phyloP scores from a whole-genome alignment of 768 basidiomycete genomes.

The Russula compacta region DNA sequence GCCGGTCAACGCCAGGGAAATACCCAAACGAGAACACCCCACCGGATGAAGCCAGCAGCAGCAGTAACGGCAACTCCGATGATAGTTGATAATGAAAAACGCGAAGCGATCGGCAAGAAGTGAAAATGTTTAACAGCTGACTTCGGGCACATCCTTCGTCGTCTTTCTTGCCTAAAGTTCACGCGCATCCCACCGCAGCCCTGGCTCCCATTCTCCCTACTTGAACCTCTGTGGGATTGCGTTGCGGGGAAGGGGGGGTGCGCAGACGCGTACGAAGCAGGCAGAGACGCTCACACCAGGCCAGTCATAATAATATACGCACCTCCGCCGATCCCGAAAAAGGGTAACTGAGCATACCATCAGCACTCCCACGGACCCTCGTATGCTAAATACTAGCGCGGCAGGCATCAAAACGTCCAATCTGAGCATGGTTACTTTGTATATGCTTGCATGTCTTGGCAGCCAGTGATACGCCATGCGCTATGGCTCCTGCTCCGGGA shows the following conservation, averaged over 20 bases:
- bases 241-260: background rate
- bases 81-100: background rate
- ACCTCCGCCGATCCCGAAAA: constrained; percentile 4
- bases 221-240: background rate
- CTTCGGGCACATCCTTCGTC: background rate
- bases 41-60: background rate
- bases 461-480: too few relatives aligned
- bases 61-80: background rate
- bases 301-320: background rate
- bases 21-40: background rate
- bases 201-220: constrained; percentile 1
- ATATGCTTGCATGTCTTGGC: too few relatives aligned
- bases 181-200: background rate
- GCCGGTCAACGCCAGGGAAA: background rate
- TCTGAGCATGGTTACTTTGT: too few relatives aligned
- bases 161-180: background rate
- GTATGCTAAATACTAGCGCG: too few relatives aligned
- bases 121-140: constrained; percentile 3
- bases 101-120: constrained; percentile 7
- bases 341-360: background rate
- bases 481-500: too few relatives aligned
- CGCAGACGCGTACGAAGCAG: background rate
- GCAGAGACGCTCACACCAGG: background rate
- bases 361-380: too few relatives aligned
- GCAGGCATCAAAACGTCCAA: too few relatives aligned